Evolutionary conservation across 2,329 filamentous ascomycete species (phyloP).

Genomic region (Aspergillus puulaauensis): DNA sequence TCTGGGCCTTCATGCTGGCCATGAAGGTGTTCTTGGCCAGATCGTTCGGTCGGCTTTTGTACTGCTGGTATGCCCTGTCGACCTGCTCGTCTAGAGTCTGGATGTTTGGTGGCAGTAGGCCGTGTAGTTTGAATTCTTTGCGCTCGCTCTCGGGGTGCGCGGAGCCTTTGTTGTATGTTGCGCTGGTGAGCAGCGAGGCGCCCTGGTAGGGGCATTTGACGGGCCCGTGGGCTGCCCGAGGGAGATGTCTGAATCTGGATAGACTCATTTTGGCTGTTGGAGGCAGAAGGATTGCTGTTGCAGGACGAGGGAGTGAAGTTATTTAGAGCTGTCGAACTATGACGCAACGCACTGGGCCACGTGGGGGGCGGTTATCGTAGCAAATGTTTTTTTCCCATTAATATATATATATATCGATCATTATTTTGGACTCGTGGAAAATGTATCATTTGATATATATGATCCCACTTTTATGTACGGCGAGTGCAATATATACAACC

Average conservation of each 20-base stretch:
- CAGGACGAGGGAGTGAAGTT: not conserved
- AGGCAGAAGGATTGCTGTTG: too few species aligned
- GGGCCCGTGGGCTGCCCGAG: conserved; percentile 29
- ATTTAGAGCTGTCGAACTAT: not conserved
- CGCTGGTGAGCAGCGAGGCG: conserved; percentile 59
- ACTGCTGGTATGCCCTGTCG: conserved; percentile 77
- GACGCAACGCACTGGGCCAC: not conserved
- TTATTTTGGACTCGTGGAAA: too few species aligned
- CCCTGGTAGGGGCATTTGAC: conserved; percentile 39
- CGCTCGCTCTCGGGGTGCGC: conserved; percentile 72
- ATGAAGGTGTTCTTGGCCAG: conserved; percentile 86
- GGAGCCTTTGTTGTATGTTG: conserved; percentile 80
- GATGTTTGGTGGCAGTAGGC: conserved; percentile 69
- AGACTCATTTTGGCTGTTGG: not conserved
- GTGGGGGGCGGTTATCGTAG: too few species aligned
- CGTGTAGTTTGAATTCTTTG: conserved; percentile 66
- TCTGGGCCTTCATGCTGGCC: conserved; percentile 81
- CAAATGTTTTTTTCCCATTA: too few species aligned
- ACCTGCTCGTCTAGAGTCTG: conserved; percentile 77
- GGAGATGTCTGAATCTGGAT: conserved; percentile 21
- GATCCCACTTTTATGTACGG: too few species aligned
- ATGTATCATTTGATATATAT: too few species aligned
- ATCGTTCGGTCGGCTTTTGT: conserved; percentile 60
- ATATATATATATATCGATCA: too few species aligned
- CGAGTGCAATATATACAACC: too few species aligned